Conservation (phyloP, 163 green algal species). For the Botryococcus braunii region DNA sequence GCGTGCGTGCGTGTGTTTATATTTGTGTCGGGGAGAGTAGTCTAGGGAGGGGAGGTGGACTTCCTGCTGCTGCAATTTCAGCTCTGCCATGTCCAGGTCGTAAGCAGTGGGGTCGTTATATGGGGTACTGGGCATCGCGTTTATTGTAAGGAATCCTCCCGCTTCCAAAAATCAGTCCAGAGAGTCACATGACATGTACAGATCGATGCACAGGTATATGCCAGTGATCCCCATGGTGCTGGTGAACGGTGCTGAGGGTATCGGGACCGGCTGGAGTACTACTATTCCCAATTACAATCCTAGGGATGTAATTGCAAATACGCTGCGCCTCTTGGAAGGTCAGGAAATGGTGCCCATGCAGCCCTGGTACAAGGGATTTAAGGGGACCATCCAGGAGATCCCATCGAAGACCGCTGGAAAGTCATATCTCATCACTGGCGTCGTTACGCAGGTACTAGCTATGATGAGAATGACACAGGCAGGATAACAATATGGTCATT, state of each 20-base stretch:
- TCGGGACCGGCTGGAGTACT: conserved; percentile 97
- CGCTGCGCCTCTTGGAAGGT: conserved; percentile 64
- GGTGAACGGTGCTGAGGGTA: conserved; percentile 97
- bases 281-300: conserved; percentile 97
- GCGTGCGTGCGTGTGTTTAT: no score
- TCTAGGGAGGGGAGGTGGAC: no score
- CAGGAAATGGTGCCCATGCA: conserved; percentile 71
- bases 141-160: not conserved
- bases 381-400: conserved; percentile 55
- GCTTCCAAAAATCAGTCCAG: not conserved
- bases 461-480: no score
- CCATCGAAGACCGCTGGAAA: conserved; percentile 45
- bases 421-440: conserved; percentile 70
- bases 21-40: no score
- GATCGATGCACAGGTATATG: conserved; percentile 83
- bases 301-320: conserved; percentile 82
- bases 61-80: no score
- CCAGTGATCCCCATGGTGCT: conserved; percentile 92
- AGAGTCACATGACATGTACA: no score
- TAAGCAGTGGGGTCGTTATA: no score
- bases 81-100: no score
- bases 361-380: conserved; percentile 89
- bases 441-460: conserved; percentile 46
- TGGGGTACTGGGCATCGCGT: no score
- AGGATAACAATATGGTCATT: no score